A percentile compares a stretch with the other conserved stretches of the same genome.
These are phyloP conservation scores for Dictyostelium firmibasis DNA, from an alignment of 78 protist species.

Conservation along the genomic window DNA sequence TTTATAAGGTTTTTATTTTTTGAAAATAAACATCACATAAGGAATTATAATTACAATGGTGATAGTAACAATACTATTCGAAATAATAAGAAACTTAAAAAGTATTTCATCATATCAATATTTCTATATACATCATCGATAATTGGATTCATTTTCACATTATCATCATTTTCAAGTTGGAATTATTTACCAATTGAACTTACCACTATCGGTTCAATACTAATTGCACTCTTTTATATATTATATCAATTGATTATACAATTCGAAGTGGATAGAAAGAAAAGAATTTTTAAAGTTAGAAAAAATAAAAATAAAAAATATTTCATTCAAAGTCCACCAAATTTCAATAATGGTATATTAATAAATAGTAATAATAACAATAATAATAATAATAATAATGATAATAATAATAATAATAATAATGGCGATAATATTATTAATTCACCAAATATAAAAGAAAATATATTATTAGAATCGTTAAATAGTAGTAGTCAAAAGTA, in stretches of 20 bases:
- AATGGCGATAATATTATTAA: background rate
- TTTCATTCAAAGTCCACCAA: background rate
- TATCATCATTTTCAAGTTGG: slow-evolving; percentile 45
- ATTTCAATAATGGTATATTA: background rate
- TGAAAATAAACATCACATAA: background rate
- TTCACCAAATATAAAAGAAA: background rate
- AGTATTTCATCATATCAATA: background rate
- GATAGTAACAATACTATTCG: background rate
- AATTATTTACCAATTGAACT: slow-evolving; percentile 11
- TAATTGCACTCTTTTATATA: background rate
- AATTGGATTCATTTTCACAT: background rate
- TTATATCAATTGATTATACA: background rate
- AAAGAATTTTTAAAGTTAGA: background rate
- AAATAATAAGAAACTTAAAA: background rate
- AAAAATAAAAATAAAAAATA: background rate
- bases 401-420: background rate
- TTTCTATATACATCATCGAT: background rate
- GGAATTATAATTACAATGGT: background rate
- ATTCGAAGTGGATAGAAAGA: background rate
- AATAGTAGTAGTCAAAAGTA: background rate
- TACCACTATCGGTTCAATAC: background rate
- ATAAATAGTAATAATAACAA: background rate
- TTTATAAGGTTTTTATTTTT: slow-evolving; percentile 32
- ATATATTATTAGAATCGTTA: slow-evolving; percentile 7
- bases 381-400: background rate